Base-by-base conservation (phyloP, 371 early-diverging fungal species). In the Apophysomyces sp. region DNA sequence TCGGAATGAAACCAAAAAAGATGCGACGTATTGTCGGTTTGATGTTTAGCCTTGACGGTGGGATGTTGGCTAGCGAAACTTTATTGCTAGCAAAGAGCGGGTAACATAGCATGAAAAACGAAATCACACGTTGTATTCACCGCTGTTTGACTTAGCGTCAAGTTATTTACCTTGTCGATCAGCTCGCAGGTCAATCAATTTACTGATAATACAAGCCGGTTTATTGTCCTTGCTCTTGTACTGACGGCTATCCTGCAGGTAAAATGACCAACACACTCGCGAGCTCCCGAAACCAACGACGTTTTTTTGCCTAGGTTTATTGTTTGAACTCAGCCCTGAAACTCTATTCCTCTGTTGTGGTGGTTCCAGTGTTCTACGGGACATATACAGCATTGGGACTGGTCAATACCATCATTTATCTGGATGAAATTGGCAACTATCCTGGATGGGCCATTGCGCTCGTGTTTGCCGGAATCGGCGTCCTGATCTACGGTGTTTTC, bases 291-390 rank as follows among this genome's bases (percentile, higher is more conserved):
- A n/a, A n/a, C n/a, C n/a, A n/a, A n/a, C n/a, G n/a, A n/a, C n/a
- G n/a, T 34, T 32, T 29, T 13, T 0, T 56, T 28, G 15, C 39
- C 11, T 67, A 86, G 84, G 83, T 89, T 29, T 88, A 86, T 61
- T 89, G 90, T 56, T 67, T 89, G 26, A 89, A 88, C 67, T 82
- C 83, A 11, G 90, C 83, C 9, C 66, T 89, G 1, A 87, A 87
- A 59, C 58, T 86, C 9, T 86, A 85, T 29, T 76, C 84, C 29
- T 84, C 87, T 4, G 90, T 89, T 0, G 78, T 88, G 21, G 88
- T 88, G 2, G 88, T 88, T 0, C 90, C 90, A n/a, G 82, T 85
- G 0, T 89, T 89, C 58, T 88, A 86, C 61, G 87, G 87, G 36
- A 83, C 84, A 18, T 89, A 88, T 59, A 86, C 87, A 6, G 82